Evolutionary conservation across 164 flowering plant species (phyloP), one percentile per base, ranked within the genome.

Genomic region (Protea cynaroides): DNA sequence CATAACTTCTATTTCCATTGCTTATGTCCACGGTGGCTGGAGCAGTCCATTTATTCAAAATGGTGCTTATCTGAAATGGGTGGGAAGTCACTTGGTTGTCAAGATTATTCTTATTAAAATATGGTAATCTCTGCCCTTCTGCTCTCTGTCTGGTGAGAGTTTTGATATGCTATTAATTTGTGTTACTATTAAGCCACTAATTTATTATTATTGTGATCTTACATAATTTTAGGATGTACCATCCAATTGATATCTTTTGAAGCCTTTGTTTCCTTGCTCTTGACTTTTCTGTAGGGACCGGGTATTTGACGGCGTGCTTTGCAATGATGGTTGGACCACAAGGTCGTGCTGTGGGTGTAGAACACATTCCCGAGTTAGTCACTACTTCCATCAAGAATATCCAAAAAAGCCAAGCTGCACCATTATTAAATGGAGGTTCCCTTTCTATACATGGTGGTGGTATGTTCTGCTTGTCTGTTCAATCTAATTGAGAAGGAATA

Each of bases 251-350:
- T 25, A 15, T 10, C 25, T 64, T 34, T 18, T 29, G 38, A 18
- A 18, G 1, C 15, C n/a, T 47, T 34, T 40, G 38, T 46, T 11
- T 25, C 54, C 6, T 67, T 4, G 46, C 23, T 24, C 34, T 9
- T 34, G 46, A 37, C 49, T 24, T 54, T 43, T 24, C 44, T 76
- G 62, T 64, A 95, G 99, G 97, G 52, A 88, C 96, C 11, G 99
- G 97, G 24, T 95, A 91, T 68, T 74, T 95, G 78, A 92, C 97
- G 15, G 97, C 96, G 51, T 95, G 99, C 64, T 91, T 91, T 71
- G 96, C 96, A 5, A 1, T 85, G 73, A 89, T 95, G 97, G 94
- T 95, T 67, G 96, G 97, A 64, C 79, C 88, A 56, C 71, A 88
- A 81, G 99, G 99, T 57, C 83, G 82, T 71, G 96, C 86, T 37